Evolutionary conservation across 305 asterid species (phyloP), one percentile per base, ranked within the genome.

Genomic region (Ruellia speciosa): DNA sequence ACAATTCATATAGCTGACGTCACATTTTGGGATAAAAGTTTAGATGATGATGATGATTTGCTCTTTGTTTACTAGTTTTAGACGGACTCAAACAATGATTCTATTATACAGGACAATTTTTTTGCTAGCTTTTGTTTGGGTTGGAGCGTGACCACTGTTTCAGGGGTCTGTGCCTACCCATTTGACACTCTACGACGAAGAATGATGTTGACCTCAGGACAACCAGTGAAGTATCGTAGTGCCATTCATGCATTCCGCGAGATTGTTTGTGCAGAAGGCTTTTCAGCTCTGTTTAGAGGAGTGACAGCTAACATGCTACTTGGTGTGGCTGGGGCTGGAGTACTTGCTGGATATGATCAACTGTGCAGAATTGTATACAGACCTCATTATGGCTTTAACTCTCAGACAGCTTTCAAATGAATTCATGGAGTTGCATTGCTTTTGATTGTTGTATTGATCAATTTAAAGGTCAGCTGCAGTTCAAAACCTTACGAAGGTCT

Each of bases 131-230:
- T 90, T 65, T 67, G 77, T 69, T 72, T 90, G 79, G 96, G 98
- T 41, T 87, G 98, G 96, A 76, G 92, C 56, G 84, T 85, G 71
- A 90, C 97, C 56, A 83, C 94, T 59, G 66, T 81, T 70, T 87
- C 95, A 41, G 98, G 96, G 69, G 80, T 85, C 39, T 83, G 95
- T 68, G 94, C 93, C 53, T 90, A 87, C 66, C 98, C 98, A 33
- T 90, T 87, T 63, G 98, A 90, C 71, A 90, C 98, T 34, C n/a
- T 90, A 41, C 79, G 96, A 13, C 77, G 96, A 56, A 85, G 98
- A 79, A 90, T 90, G 96, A 90, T 90, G 98, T 70, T 90, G 65
- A 90, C 96, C 2, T 87, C 96, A 58, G 95, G 96, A 49, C 96
- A 90, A 57, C 63, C 85, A 19, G 55, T 71, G 49, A 83, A 85